Conservation (phyloP, 148 eudicot species). For the Rhododendron griersonianum region DNA sequence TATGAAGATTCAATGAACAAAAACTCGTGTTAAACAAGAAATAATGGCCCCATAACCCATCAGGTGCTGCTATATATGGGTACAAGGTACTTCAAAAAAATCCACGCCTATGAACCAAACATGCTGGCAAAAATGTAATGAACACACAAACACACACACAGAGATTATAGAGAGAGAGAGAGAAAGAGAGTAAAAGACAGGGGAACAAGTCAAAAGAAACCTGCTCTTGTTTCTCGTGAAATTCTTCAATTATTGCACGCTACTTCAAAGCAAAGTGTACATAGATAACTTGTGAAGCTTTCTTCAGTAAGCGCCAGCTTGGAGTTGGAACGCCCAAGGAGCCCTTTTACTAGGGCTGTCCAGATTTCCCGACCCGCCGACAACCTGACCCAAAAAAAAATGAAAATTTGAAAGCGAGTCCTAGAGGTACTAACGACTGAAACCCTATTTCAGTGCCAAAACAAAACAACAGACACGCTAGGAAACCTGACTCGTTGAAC, state of each 20-base stretch:
- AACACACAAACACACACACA: not conserved
- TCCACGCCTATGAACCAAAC: not conserved
- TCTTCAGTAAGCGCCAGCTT: constrained; percentile 65
- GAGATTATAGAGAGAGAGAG: not conserved
- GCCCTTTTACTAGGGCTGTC: too few relatives aligned
- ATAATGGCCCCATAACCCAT: not conserved
- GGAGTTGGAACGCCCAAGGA: too few relatives aligned
- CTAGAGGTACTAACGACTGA: not conserved
- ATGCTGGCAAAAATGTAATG: not conserved
- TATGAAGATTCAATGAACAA: not conserved
- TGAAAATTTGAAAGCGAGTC: not conserved
- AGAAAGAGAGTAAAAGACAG: not conserved
- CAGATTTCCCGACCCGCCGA: too few relatives aligned
- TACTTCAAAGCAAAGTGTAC: constrained; percentile 84
- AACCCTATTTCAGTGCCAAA: not conserved
- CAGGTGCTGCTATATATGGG: not conserved
- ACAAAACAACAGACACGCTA: too few relatives aligned
- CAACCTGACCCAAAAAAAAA: not conserved
- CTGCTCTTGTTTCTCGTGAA: constrained; percentile 93
- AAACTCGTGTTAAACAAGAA: not conserved
- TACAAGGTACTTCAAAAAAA: not conserved
- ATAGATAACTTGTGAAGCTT: constrained; percentile 86
- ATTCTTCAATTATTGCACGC: constrained; percentile 74
- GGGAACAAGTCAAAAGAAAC: constrained; percentile 22
- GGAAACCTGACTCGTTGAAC: too few relatives aligned